phyloP scores from a whole-genome alignment of 1,139 yeast genomes.

The Zygotorulaspora mrakii region DNA sequence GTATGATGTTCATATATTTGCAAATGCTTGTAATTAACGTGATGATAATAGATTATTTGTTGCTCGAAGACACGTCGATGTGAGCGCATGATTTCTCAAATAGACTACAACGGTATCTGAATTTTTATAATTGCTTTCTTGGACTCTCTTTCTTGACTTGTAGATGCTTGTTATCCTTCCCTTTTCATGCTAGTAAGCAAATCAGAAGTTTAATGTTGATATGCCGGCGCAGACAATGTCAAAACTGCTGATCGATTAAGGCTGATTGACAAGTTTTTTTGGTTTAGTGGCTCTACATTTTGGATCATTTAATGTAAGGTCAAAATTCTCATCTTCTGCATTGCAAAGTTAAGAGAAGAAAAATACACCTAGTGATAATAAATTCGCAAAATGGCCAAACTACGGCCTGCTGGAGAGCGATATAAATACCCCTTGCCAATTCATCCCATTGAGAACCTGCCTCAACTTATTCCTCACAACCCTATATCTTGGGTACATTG shows the following conservation, averaged over 20 bases:
- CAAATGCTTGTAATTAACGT: slow-evolving; percentile 23
- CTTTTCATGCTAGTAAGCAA: too few species aligned
- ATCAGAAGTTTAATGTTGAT: too few species aligned
- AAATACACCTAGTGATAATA: neutral
- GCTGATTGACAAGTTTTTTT: too few species aligned
- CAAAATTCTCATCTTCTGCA: too few species aligned
- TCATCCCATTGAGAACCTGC: slow-evolving; percentile 42
- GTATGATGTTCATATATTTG: neutral
- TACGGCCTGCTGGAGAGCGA: slow-evolving; percentile 30
- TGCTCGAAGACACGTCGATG: slow-evolving; percentile 61
- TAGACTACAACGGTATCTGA: slow-evolving; percentile 99
- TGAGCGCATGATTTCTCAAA: slow-evolving; percentile 76
- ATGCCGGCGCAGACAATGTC: too few species aligned
- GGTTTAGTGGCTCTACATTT: too few species aligned
- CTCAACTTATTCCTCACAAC: slow-evolving; percentile 50
- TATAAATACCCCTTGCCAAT: slow-evolving; percentile 41
- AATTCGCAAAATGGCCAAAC: slow-evolving; percentile 35
- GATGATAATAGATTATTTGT: slow-evolving; percentile 47
- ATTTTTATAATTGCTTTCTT: slow-evolving; percentile 3
- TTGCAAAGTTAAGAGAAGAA: too few species aligned
- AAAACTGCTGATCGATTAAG: too few species aligned
- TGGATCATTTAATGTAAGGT: too few species aligned
- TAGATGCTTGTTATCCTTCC: too few species aligned
- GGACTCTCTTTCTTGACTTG: neutral
- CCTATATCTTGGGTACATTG: slow-evolving; percentile 58